phyloP scores from a whole-genome alignment of 805 yeast species.

The Candida succiphila region DNA sequence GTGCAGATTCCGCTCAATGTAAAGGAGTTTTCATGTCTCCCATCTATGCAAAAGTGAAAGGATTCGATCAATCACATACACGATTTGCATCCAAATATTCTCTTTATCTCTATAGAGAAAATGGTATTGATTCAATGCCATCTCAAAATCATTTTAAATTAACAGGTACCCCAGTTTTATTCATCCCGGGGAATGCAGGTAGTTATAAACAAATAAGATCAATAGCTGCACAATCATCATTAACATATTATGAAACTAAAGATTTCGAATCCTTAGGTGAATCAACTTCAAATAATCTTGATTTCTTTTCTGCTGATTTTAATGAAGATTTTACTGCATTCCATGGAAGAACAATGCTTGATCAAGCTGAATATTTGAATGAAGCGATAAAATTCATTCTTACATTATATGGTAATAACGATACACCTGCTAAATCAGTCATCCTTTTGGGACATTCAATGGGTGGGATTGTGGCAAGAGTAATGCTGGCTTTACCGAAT shows the following conservation, averaged over 20 bases:
- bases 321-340: slow-evolving; percentile 95
- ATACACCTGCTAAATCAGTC: slow-evolving; percentile 40
- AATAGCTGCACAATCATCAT: slow-evolving; percentile 76
- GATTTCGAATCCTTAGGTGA: slow-evolving; percentile 21
- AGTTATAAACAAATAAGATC: slow-evolving; percentile 84
- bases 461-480: slow-evolving; percentile 95
- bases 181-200: slow-evolving; percentile 98
- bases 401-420: slow-evolving; percentile 41
- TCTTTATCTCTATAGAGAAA: slow-evolving; percentile 81
- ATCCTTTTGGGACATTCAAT: slow-evolving; percentile 84
- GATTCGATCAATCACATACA: slow-evolving; percentile 64
- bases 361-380: slow-evolving; percentile 87
- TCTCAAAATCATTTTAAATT: slow-evolving; percentile 19
- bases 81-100: slow-evolving; percentile 73
- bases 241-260: slow-evolving; percentile 32
- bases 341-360: slow-evolving; percentile 87
- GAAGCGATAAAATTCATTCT: slow-evolving; percentile 78
- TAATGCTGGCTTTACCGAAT: slow-evolving; percentile 72
- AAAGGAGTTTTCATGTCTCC: slow-evolving; percentile 73
- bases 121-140: slow-evolving; percentile 54
- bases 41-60: slow-evolving; percentile 64
- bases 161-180: slow-evolving; percentile 79
- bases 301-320: slow-evolving; percentile 87
- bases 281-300: slow-evolving; percentile 40
- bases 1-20: slow-evolving; percentile 46